These are phyloP conservation scores for Cochlearia excelsa DNA, from an alignment of 345 rosid species.

Conservation along the genomic window DNA sequence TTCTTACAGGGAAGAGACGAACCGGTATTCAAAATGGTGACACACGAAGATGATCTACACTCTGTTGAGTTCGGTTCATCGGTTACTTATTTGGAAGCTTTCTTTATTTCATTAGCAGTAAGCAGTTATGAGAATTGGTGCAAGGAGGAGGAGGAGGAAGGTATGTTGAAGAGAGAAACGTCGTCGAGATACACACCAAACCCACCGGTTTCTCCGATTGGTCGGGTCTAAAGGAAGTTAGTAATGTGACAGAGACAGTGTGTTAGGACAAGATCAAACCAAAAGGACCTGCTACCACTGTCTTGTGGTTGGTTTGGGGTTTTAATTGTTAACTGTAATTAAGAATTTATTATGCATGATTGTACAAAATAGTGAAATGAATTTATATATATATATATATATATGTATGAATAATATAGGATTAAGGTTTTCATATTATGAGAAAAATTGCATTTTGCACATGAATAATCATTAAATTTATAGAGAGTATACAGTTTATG, in stretches of 20 bases:
- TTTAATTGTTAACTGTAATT: slow-evolving; percentile 23
- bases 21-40: slow-evolving; percentile 56
- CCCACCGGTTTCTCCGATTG: slow-evolving; percentile 84
- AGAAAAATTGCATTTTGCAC: too few species aligned
- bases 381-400: neutral
- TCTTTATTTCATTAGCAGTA: slow-evolving; percentile 57
- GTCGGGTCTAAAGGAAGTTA: slow-evolving; percentile 49
- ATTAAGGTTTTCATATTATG: too few species aligned
- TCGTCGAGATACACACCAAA: slow-evolving; percentile 52
- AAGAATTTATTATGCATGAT: slow-evolving; percentile 12
- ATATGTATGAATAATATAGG: slow-evolving; percentile 14
- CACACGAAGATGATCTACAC: slow-evolving; percentile 52
- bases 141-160: slow-evolving; percentile 26
- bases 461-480: neutral
- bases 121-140: slow-evolving; percentile 42
- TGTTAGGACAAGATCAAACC: neutral
- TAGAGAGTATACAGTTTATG: neutral
- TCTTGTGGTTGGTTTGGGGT: slow-evolving; percentile 5
- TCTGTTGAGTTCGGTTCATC: slow-evolving; percentile 62
- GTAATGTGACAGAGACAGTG: slow-evolving; percentile 1
- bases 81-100: slow-evolving; percentile 62
- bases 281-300: neutral
- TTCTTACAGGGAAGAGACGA: slow-evolving; percentile 31
- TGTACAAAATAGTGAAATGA: slow-evolving; percentile 29
- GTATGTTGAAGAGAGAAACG: slow-evolving; percentile 30